Evolutionary conservation across 2,329 filamentous ascomycete genomes (phyloP).

Genomic region (Diplodia scrobiculata): DNA sequence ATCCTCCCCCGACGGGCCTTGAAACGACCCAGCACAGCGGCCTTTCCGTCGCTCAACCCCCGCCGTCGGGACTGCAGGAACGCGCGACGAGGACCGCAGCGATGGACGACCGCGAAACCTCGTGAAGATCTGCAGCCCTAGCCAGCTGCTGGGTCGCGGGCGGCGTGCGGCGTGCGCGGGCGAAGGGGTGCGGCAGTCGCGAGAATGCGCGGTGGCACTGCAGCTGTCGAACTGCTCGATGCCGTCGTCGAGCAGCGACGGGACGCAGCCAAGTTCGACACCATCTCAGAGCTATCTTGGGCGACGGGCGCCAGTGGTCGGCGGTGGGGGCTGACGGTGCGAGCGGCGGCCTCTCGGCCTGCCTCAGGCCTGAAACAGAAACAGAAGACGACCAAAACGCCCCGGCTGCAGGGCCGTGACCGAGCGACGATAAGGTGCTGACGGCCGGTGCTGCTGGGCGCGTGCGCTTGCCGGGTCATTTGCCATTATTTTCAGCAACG

Average conservation of each 20-base stretch:
- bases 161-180: not conserved
- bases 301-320: conserved; percentile 1
- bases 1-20: conserved; percentile 22
- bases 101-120: conserved; percentile 2
- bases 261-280: not conserved
- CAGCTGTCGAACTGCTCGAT: not conserved
- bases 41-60: conserved; percentile 29
- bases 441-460: conserved; percentile 17
- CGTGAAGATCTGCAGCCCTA: conserved; percentile 30
- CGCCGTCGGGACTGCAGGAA: conserved; percentile 20
- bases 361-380: conserved; percentile 9
- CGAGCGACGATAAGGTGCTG: conserved; percentile 25
- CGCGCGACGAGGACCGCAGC: conserved; percentile 9
- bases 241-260: not conserved
- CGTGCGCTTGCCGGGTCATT: conserved; percentile 22
- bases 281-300: conserved; percentile 22
- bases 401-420: conserved; percentile 21
- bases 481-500: conserved; percentile 29
- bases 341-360: not conserved
- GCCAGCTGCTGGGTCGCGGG: not conserved
- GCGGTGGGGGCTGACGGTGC: conserved; percentile 15
- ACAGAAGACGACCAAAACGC: conserved; percentile 6
- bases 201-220: conserved; percentile 10
- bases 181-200: not conserved
- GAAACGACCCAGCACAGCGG: conserved; percentile 26